A percentile compares a stretch with the other conserved stretches of the same genome.
Conservation (phyloP, 805 yeast genomes). For the Candida nitratophila region DNA sequence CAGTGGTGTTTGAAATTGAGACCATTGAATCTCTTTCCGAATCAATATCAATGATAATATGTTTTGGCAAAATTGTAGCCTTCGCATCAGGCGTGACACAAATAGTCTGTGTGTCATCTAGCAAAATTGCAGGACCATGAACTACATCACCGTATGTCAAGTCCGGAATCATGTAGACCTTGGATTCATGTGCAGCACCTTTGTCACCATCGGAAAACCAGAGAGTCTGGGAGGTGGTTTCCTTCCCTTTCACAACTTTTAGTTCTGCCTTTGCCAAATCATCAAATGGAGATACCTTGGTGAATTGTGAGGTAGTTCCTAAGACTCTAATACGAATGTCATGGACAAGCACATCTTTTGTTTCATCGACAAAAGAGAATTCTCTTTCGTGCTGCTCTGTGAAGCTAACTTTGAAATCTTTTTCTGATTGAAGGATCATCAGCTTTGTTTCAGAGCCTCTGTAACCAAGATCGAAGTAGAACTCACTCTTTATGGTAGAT, state of each 20-base stretch:
- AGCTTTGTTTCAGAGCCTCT: constrained; percentile 86
- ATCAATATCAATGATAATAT: constrained; percentile 14
- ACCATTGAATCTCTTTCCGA: constrained; percentile 16
- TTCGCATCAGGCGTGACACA: constrained; percentile 17
- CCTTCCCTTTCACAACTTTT: not conserved
- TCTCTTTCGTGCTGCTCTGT: constrained; percentile 24
- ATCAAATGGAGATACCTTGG: constrained; percentile 17
- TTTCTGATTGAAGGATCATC: constrained; percentile 42
- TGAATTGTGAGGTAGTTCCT: not conserved
- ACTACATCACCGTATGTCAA: constrained; percentile 15
- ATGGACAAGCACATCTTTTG: constrained; percentile 19
- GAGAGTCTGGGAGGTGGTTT: constrained; percentile 6
- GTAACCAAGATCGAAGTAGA: constrained; percentile 69
- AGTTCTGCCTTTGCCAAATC: constrained; percentile 3
- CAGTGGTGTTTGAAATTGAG: constrained; percentile 17
- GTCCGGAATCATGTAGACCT: constrained; percentile 12
- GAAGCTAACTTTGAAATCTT: constrained; percentile 16
- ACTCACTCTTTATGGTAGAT: constrained; percentile 45
- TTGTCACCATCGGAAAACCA: constrained; percentile 16
- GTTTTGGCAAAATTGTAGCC: constrained; percentile 19
- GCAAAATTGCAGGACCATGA: constrained; percentile 20
- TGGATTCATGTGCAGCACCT: constrained; percentile 5
- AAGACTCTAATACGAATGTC: constrained; percentile 18
- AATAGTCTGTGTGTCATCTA: constrained; percentile 23
- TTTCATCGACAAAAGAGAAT: constrained; percentile 23